Conservation (phyloP, 768 basidiomycete genomes). For the Lactarius evosmus region DNA sequence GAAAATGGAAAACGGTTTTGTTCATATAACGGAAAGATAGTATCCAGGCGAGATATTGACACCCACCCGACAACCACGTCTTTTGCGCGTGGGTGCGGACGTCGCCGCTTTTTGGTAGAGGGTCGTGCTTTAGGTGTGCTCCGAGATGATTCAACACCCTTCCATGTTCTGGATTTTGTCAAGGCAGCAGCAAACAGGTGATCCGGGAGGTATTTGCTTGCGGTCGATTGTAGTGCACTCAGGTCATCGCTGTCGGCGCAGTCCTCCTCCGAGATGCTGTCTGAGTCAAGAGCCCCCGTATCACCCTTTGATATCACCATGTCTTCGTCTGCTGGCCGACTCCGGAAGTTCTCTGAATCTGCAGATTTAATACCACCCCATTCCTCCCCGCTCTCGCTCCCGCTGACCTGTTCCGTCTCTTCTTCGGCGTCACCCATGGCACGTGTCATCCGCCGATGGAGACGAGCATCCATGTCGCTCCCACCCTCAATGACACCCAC, state of each 20-base stretch:
- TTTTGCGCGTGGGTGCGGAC: constrained; percentile 12
- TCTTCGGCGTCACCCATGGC: constrained; percentile 28
- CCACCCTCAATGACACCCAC: constrained; percentile 11
- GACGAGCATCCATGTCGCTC: constrained; percentile 9
- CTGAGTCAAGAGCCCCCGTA: background rate
- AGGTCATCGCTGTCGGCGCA: background rate
- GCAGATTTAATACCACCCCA: constrained; percentile 14
- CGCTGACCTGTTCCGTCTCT: constrained; percentile 8
- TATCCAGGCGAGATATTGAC: background rate
- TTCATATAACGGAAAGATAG: constrained; percentile 11
- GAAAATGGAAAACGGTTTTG: constrained; percentile 7
- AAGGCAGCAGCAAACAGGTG: constrained; percentile 24
- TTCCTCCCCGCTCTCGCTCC: constrained; percentile 17
- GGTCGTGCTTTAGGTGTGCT: constrained; percentile 12
- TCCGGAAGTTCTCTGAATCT: background rate
- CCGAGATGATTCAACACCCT: background rate
- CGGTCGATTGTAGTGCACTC: background rate
- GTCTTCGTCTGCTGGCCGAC: background rate
- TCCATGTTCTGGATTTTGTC: constrained; percentile 4
- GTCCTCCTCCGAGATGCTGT: background rate
- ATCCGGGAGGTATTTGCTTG: constrained; percentile 27
- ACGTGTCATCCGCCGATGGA: constrained; percentile 24
- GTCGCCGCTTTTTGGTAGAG: constrained; percentile 5
- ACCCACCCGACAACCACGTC: constrained; percentile 28
- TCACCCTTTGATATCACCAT: constrained; percentile 12